A percentile compares a stretch with the other conserved stretches of the same genome.
phyloP scores from a whole-genome alignment of 805 yeast species.

The Hanseniaspora pseudoguilliermondii region DNA sequence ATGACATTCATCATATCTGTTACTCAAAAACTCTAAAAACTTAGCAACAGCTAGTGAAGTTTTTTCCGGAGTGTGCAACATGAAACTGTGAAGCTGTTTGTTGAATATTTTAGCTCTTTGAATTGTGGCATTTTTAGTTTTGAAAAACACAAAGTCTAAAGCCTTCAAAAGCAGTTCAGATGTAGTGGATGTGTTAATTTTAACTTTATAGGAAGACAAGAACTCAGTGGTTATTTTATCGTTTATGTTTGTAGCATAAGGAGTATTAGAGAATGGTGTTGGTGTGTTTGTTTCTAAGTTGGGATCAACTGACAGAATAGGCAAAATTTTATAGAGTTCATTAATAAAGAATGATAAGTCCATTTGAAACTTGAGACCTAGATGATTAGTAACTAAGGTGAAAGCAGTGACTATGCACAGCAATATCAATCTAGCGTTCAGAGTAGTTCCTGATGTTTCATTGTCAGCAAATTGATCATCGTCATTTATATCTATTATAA shows the following conservation, averaged over 20 bases:
- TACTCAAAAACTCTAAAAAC: conserved; percentile 62
- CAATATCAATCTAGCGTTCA: conserved; percentile 56
- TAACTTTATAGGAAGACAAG: conserved; percentile 35
- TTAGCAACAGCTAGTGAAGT: conserved; percentile 65
- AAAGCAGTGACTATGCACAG: conserved; percentile 84
- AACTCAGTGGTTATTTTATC: neutral
- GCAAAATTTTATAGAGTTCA: conserved; percentile 55
- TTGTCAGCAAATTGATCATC: conserved; percentile 22
- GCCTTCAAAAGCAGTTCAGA: conserved; percentile 70
- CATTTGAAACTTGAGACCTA: conserved; percentile 56
- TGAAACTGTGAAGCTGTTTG: conserved; percentile 57
- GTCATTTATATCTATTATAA: conserved; percentile 42
- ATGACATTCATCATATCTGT: conserved; percentile 55
- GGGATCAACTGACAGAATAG: conserved; percentile 59
- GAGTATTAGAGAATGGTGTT: conserved; percentile 54
- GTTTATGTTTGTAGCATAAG: conserved; percentile 34
- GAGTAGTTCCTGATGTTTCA: conserved; percentile 29
- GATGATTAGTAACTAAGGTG: conserved; percentile 65
- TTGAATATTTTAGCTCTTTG: conserved; percentile 68
- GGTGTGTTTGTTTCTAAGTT: conserved; percentile 46
- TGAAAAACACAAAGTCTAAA: conserved; percentile 70
- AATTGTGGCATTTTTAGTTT: conserved; percentile 53
- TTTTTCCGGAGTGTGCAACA: conserved; percentile 76
- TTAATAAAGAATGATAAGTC: conserved; percentile 74
- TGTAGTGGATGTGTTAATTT: conserved; percentile 78